These are phyloP conservation scores for Thalassia testudinum DNA, from an alignment of 116 monocot genomes.

Conservation along the genomic window DNA sequence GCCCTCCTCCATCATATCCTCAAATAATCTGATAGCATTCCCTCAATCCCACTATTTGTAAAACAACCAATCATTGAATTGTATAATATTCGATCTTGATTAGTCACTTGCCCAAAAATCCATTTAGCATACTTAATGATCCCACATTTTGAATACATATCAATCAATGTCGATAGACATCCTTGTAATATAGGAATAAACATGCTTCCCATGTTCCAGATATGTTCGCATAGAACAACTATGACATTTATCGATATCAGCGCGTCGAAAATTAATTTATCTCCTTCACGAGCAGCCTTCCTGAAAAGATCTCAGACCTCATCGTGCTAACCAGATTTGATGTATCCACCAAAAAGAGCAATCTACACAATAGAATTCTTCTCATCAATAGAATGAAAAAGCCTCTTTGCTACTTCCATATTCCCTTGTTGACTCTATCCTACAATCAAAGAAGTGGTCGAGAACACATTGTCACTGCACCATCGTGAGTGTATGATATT, in stretches of 20 bases:
- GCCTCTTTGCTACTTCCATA: constrained; percentile 11
- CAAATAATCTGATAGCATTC: constrained; percentile 11
- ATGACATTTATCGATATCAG: constrained; percentile 7
- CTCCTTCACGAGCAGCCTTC: neutral
- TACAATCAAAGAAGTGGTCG: constrained; percentile 11
- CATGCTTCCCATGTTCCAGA: constrained; percentile 11
- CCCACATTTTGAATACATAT: constrained; percentile 25
- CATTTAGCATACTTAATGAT: constrained; percentile 7
- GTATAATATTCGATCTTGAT: constrained; percentile 11
- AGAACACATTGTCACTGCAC: constrained; percentile 7
- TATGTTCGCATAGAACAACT: constrained; percentile 8
- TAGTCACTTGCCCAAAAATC: constrained; percentile 1
- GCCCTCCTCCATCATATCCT: constrained; percentile 5
- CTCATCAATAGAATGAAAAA: constrained; percentile 14
- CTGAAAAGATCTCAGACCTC: constrained; percentile 6
- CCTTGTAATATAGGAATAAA: constrained; percentile 7
- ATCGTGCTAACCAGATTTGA: neutral
- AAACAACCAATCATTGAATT: constrained; percentile 18
- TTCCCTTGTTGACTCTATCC: constrained; percentile 3
- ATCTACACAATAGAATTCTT: constrained; percentile 15
- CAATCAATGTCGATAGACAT: constrained; percentile 7
- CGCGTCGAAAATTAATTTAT: constrained; percentile 3
- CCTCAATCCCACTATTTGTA: constrained; percentile 10
- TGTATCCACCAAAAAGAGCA: constrained; percentile 11
- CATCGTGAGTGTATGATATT: neutral